A percentile compares a stretch with the other conserved stretches of the same genome.
phyloP scores from a whole-genome alignment of 192 early-diverging fungal genomes.

The Backusella psychrophila region DNA sequence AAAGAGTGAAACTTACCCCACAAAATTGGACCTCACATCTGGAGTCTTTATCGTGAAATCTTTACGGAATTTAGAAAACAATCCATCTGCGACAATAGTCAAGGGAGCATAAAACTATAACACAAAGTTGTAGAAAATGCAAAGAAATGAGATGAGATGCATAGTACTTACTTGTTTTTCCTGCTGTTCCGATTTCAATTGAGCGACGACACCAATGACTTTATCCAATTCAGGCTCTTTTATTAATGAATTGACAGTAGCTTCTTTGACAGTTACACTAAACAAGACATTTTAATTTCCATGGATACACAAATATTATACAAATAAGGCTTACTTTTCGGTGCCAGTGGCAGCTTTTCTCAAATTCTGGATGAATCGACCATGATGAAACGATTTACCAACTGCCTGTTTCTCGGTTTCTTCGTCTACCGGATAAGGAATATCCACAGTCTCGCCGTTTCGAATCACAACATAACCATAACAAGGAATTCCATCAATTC shows the following conservation, averaged over 20 bases:
- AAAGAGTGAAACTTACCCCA: slow-evolving; percentile 12
- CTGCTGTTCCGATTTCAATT: not conserved
- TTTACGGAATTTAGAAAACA: slow-evolving; percentile 91
- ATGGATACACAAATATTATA: not conserved
- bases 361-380: slow-evolving; percentile 86
- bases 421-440: slow-evolving; percentile 67
- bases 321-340: slow-evolving; percentile 46
- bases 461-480: slow-evolving; percentile 82
- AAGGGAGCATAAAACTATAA: slow-evolving; percentile 66
- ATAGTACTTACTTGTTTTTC: slow-evolving; percentile 10
- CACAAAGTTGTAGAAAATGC: not conserved
- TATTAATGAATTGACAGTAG: slow-evolving; percentile 69
- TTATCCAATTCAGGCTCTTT: slow-evolving; percentile 41
- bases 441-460: slow-evolving; percentile 53
- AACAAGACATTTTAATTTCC: not conserved
- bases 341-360: slow-evolving; percentile 58
- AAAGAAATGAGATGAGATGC: not conserved
- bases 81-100: slow-evolving; percentile 90
- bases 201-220: slow-evolving; percentile 51
- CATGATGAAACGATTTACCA: slow-evolving; percentile 92
- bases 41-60: slow-evolving; percentile 56
- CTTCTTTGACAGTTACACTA: slow-evolving; percentile 79
- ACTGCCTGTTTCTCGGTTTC: slow-evolving; percentile 42
- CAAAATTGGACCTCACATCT: slow-evolving; percentile 29
- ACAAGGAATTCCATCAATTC: slow-evolving; percentile 81